phyloP scores from a whole-genome alignment of 176 grass and related monocot genomes.

The Cocos nucifera region DNA sequence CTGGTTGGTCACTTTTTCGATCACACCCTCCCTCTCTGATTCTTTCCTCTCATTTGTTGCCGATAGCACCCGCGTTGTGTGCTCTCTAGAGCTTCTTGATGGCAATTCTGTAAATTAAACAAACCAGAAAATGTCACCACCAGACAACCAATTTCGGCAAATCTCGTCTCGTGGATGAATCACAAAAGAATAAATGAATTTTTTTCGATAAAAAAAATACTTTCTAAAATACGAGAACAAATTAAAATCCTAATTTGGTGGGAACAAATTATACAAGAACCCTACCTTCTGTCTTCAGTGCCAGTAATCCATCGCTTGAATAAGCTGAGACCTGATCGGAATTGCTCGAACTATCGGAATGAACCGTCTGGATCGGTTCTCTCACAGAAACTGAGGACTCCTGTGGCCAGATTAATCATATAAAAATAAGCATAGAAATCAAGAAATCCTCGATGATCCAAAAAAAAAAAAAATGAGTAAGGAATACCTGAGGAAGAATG shows the following conservation, averaged over 20 bases:
- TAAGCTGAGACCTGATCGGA: too few species aligned
- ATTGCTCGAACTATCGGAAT: slow-evolving; percentile 1
- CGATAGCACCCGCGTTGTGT: slow-evolving; percentile 36
- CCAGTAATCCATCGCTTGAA: too few species aligned
- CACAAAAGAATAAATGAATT: too few species aligned
- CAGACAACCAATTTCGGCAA: slow-evolving; percentile 8
- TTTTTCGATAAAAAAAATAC: too few species aligned
- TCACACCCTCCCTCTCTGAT: slow-evolving; percentile 2
- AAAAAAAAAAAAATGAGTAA: not conserved
- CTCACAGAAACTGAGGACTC: slow-evolving; percentile 15
- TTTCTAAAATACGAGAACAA: too few species aligned
- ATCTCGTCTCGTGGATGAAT: too few species aligned
- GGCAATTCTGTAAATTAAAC: slow-evolving; percentile 28
- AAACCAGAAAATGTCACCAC: slow-evolving; percentile 2
- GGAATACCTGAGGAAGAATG: too few species aligned
- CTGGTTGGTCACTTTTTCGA: slow-evolving; percentile 16
- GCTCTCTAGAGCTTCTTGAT: slow-evolving; percentile 4
- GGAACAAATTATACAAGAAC: too few species aligned
- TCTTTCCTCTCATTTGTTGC: not conserved
- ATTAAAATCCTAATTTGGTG: too few species aligned
- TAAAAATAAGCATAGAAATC: not conserved
- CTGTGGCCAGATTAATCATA: slow-evolving; percentile 16
- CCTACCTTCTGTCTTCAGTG: too few species aligned
- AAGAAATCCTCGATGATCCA: not conserved
- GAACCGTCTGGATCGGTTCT: slow-evolving; percentile 16